These are phyloP conservation scores for Picea sitchensis DNA, from an alignment of 75 land plant species.

Conservation along the genomic window DNA sequence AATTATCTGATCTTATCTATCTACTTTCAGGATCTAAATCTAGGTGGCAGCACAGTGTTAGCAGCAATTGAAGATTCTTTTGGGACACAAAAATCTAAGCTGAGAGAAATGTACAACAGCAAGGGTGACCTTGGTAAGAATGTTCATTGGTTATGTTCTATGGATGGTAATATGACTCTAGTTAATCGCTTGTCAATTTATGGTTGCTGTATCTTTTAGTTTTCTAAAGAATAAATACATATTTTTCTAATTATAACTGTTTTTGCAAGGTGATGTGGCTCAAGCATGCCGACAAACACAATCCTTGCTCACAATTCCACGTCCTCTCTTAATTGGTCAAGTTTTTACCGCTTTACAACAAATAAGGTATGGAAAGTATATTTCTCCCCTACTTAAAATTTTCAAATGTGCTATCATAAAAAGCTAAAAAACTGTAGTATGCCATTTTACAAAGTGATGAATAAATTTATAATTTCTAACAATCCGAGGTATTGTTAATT, in stretches of 20 bases:
- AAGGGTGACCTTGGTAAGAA: constrained; percentile 90
- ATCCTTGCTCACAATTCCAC: constrained; percentile 65
- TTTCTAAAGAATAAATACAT: not conserved
- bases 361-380: constrained; percentile 58
- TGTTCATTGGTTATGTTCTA: not conserved
- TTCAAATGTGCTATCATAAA: not conserved
- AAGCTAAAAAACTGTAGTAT: too few species aligned
- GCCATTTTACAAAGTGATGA: not conserved
- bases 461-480: not conserved
- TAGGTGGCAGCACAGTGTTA: constrained; percentile 74
- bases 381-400: not conserved
- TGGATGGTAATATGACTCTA: not conserved
- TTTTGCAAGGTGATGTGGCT: constrained; percentile 87
- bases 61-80: constrained; percentile 87
- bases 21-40: constrained; percentile 70
- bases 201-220: not conserved
- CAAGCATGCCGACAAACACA: constrained; percentile 91
- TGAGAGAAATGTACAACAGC: constrained; percentile 77
- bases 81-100: constrained; percentile 65
- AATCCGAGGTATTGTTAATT: not conserved
- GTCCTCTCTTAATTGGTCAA: constrained; percentile 58
- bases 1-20: too few species aligned
- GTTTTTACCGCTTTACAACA: constrained; percentile 58
- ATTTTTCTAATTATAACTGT: not conserved
- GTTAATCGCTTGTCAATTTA: not conserved